Evolutionary conservation across 176 grass and related monocot genomes (phyloP).

Genomic region (Ensete glaucum): DNA sequence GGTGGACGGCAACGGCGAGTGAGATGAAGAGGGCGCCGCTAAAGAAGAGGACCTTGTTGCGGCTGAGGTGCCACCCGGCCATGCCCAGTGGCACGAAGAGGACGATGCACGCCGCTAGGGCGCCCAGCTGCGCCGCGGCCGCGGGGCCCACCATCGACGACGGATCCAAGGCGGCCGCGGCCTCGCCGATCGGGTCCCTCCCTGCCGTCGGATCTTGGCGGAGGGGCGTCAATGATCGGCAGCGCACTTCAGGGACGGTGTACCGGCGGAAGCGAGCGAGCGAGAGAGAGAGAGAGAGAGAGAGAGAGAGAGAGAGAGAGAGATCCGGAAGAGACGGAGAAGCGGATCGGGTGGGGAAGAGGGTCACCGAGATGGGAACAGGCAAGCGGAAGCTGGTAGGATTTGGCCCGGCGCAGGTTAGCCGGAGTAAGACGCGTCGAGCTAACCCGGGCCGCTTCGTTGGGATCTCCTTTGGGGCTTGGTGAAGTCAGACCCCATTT

Average conservation of each 20-base stretch:
- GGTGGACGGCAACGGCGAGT: conserved; percentile 87
- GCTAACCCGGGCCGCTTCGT: neutral
- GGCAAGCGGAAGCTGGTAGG: neutral
- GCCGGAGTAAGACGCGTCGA: too few relatives aligned
- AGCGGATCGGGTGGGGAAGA: conserved; percentile 6
- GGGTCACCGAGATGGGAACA: conserved; percentile 26
- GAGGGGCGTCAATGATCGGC: neutral
- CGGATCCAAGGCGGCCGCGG: conserved; percentile 10
- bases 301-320: neutral
- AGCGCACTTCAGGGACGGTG: neutral
- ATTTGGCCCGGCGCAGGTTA: conserved; percentile 3
- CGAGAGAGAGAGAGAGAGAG: neutral
- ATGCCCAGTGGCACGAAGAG: conserved; percentile 97
- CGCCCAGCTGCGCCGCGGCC: conserved; percentile 43
- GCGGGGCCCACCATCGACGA: conserved; percentile 12
- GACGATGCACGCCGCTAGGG: conserved; percentile 75
- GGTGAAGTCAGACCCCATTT: neutral
- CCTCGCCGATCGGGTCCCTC: conserved; percentile 1
- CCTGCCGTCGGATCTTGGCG: neutral
- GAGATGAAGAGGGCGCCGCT: conserved; percentile 81
- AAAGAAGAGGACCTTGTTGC: conserved; percentile 99
- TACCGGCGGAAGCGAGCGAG: neutral
- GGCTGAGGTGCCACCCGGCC: conserved; percentile 87
- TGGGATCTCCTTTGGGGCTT: neutral
- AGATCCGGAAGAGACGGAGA: neutral